Evolutionary conservation across 2,329 filamentous ascomycete genomes (phyloP).

Genomic region (Penicillium sp.): DNA sequence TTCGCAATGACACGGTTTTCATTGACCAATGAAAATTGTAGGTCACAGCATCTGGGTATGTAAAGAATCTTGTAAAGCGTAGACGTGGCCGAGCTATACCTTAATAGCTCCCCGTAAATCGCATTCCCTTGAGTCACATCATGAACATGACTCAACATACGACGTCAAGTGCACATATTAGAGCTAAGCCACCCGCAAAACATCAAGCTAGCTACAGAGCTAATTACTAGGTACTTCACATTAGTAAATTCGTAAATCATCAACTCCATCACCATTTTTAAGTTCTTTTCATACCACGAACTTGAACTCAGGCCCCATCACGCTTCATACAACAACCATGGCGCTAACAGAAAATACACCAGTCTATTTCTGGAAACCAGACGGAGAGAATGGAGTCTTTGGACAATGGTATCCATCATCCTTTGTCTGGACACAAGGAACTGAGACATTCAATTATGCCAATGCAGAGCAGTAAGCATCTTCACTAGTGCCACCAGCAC

Average conservation of each 20-base stretch:
- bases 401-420: slow-evolving; percentile 16
- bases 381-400: slow-evolving; percentile 10
- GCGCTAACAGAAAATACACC: neutral
- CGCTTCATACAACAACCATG: neutral
- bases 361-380: slow-evolving; percentile 15
- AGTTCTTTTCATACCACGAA: neutral
- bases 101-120: neutral
- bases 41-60: too few relatives aligned
- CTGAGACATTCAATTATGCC: slow-evolving; percentile 3
- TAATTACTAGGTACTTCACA: too few relatives aligned
- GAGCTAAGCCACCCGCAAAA: too few relatives aligned
- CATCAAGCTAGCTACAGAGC: too few relatives aligned
- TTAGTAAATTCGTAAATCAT: too few relatives aligned
- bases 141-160: too few relatives aligned
- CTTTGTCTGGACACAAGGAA: slow-evolving; percentile 3
- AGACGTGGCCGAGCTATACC: neutral
- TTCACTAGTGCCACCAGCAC: neutral
- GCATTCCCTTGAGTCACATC: neutral
- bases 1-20: neutral
- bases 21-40: too few relatives aligned
- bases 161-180: too few relatives aligned
- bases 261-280: too few relatives aligned
- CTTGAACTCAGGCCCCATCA: neutral
- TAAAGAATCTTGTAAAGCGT: too few relatives aligned
- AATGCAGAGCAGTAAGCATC: slow-evolving; percentile 8